Percentiles rank a stretch among this genome's conserved stretches.
Evolutionary conservation across 805 yeast species (phyloP).

Genomic region (Blastobotrys muscicola): DNA sequence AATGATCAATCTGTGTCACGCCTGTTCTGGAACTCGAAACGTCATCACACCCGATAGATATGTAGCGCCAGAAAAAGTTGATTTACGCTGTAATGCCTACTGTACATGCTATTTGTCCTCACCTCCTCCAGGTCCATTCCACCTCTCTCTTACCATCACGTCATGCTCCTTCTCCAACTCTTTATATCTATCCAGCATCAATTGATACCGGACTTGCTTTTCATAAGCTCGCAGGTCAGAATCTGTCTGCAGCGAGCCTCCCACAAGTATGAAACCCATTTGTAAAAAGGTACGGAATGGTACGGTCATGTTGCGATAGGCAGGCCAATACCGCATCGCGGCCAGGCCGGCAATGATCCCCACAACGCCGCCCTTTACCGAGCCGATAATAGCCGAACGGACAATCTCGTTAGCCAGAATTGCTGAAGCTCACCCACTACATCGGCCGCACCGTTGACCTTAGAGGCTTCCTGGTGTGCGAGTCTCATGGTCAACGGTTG

Average conservation of each 20-base stretch:
- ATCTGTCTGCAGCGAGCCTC: slow-evolving; percentile 6
- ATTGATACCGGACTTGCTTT: too few relatives aligned
- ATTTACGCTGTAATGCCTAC: too few relatives aligned
- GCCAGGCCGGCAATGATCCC: slow-evolving; percentile 12
- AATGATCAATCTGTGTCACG: too few relatives aligned
- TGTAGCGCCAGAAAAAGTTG: too few relatives aligned
- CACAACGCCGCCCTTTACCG: slow-evolving; percentile 13
- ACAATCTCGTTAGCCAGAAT: slow-evolving; percentile 8
- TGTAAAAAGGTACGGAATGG: slow-evolving; percentile 17
- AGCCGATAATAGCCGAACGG: slow-evolving; percentile 13
- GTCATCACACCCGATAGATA: too few relatives aligned
- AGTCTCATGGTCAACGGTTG: slow-evolving; percentile 10
- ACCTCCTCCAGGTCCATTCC: too few relatives aligned
- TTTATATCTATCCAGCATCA: too few relatives aligned
- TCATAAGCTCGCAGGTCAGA: too few relatives aligned
- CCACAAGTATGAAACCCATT: slow-evolving; percentile 11
- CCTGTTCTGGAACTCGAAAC: too few relatives aligned
- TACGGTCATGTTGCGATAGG: slow-evolving; percentile 13
- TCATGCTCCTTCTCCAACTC: too few relatives aligned
- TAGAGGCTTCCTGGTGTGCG: slow-evolving; percentile 19
- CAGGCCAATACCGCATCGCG: slow-evolving; percentile 14
- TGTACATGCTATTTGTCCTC: too few relatives aligned
- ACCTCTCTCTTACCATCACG: too few relatives aligned
- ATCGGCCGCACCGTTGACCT: slow-evolving; percentile 18
- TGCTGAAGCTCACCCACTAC: slow-evolving; percentile 10